A percentile compares a stretch with the other conserved stretches of the same genome.
Evolutionary conservation across 345 rosid species (phyloP).

Genomic region (Moringa oleifera): DNA sequence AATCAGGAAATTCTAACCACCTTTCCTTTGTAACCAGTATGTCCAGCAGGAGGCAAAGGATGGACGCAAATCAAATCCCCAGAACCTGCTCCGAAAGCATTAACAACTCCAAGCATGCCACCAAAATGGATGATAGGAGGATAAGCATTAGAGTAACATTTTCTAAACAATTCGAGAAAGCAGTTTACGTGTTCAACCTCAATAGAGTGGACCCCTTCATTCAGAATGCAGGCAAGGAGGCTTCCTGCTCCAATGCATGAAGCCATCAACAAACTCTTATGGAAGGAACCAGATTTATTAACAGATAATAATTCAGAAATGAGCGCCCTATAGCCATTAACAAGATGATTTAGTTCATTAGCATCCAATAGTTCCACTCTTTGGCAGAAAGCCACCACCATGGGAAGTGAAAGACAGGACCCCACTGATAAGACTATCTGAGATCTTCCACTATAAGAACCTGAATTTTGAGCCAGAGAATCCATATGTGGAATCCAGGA

Average conservation of each 20-base stretch:
- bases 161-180: slow-evolving; percentile 60
- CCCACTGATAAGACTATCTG: slow-evolving; percentile 58
- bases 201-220: slow-evolving; percentile 68
- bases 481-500: slow-evolving; percentile 69
- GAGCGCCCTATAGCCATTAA: slow-evolving; percentile 50
- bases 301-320: slow-evolving; percentile 62
- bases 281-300: slow-evolving; percentile 51
- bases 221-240: slow-evolving; percentile 57
- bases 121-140: slow-evolving; percentile 63
- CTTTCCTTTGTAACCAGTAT: slow-evolving; percentile 36
- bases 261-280: slow-evolving; percentile 73
- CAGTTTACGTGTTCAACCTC: slow-evolving; percentile 44
- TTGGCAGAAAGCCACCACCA: slow-evolving; percentile 68
- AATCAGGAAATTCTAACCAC: slow-evolving; percentile 25
- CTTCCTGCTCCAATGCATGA: slow-evolving; percentile 78
- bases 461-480: slow-evolving; percentile 32
- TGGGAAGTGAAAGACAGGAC: slow-evolving; percentile 75
- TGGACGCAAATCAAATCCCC: slow-evolving; percentile 52
- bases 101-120: slow-evolving; percentile 89
- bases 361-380: slow-evolving; percentile 66
- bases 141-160: slow-evolving; percentile 59
- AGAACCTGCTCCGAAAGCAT: slow-evolving; percentile 77
- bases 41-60: slow-evolving; percentile 32
- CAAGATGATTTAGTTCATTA: slow-evolving; percentile 49
- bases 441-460: slow-evolving; percentile 32